Base-by-base conservation (phyloP, 1,284 basidiomycete species). In the Cryptococcus deneoformans region DNA sequence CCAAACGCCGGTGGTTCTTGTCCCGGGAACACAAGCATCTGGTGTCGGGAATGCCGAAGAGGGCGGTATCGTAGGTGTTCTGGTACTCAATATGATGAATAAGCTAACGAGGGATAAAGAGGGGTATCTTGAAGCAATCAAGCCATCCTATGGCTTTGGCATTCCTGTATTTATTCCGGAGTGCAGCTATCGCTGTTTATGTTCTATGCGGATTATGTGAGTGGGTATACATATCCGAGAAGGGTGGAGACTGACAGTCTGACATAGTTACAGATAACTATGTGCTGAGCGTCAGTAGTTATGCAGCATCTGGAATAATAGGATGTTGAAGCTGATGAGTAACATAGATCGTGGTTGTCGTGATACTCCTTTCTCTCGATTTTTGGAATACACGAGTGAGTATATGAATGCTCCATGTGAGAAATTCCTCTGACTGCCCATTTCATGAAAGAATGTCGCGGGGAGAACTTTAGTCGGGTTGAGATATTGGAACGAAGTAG, bases 401-500 rank as follows among this genome's bases (percentile, higher is more conserved):
- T 73, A 29, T 46, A 16, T 9, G 6, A 29, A 16, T 20, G 1
- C 14, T 43, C 35, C 9, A 52, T 5, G 43, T 20, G 35, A 10
- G 49, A 8, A 45, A 2, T 37, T 14, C 16, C 14, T 50, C 52
- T 61, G 40, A 58, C 37, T 35, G 14, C 16, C 46, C 1, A 10
- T 59, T 51, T 20, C 66, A 29, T 29, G 29, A 29, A 29, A 93
- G 87, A 97, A 97, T 70, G 90, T 97, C 24, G 86, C 92, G 1
- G 93, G 93, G 2, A 81, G 94, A 60, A 91, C 88, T 9, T 80
- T 97, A 10, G 93, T 96, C 9, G 93, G 93, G 10, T 79, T 97
- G 62, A 83, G 93, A 56, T 97, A 93, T 72, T 97, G 93, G 93
- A 97, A 96, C 74, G 92, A 96, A 77, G 92, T 97, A 11, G 92